Evolutionary conservation across 345 rosid species (phyloP).

Genomic region (Turnera subulata): DNA sequence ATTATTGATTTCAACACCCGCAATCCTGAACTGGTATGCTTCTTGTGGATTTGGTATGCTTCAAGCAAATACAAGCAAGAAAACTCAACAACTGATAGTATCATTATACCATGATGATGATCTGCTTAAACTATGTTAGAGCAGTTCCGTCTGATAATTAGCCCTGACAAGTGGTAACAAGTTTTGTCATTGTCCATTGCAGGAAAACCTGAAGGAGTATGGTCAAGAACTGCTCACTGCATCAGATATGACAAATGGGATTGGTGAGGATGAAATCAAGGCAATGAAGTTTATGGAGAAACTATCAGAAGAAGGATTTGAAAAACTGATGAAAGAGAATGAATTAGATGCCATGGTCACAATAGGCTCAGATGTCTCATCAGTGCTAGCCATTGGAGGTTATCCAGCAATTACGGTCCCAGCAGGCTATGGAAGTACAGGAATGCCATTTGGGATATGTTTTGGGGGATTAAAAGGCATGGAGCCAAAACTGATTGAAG

Average conservation of each 20-base stretch:
- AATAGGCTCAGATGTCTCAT: constrained; percentile 4
- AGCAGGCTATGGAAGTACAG: constrained; percentile 44
- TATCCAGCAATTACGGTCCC: constrained; percentile 66
- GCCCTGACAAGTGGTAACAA: too few species aligned
- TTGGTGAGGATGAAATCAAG: constrained; percentile 21
- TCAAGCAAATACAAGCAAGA: too few species aligned
- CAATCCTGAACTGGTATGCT: constrained; percentile 1
- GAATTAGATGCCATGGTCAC: constrained; percentile 56
- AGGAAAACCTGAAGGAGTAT: constrained; percentile 50
- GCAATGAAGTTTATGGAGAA: constrained; percentile 27
- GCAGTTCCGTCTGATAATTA: too few species aligned
- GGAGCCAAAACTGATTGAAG: constrained; percentile 65
- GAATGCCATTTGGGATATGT: constrained; percentile 57
- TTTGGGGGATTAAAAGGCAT: constrained; percentile 59
- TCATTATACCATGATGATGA: too few species aligned
- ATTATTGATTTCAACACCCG: constrained; percentile 45
- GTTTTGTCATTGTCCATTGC: constrained; percentile 1
- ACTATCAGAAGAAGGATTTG: constrained; percentile 42
- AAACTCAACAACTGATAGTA: too few species aligned
- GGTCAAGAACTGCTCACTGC: constrained; percentile 42
- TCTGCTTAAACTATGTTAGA: too few species aligned
- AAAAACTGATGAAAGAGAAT: constrained; percentile 45
- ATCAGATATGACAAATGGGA: constrained; percentile 41
- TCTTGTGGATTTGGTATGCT: constrained; percentile 32
- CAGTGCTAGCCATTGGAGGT: constrained; percentile 61